These are phyloP conservation scores for Picochlorum sp. DNA, from an alignment of 139 green algal species.

Conservation along the genomic window DNA sequence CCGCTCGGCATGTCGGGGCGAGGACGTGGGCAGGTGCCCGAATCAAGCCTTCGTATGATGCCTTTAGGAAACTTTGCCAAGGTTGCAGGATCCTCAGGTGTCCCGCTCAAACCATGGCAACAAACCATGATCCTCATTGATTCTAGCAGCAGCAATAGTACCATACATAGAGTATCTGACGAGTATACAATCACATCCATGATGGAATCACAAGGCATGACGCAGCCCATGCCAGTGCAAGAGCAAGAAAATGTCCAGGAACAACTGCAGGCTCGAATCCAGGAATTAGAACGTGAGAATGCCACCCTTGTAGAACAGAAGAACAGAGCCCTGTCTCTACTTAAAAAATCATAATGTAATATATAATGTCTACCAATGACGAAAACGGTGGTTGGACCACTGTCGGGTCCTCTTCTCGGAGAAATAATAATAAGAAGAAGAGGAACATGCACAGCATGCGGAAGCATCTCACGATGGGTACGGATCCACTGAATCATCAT, in stretches of 20 bases:
- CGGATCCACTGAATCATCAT: too few relatives aligned
- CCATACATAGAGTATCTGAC: too few relatives aligned
- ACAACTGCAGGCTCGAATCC: not conserved
- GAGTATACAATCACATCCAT: not conserved
- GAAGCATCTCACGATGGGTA: slow-evolving; percentile 4
- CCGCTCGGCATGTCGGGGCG: slow-evolving; percentile 31
- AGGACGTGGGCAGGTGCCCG: slow-evolving; percentile 27
- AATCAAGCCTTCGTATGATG: slow-evolving; percentile 30
- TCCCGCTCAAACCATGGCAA: not conserved
- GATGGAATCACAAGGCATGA: not conserved
- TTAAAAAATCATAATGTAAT: slow-evolving; percentile 7
- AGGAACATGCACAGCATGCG: slow-evolving; percentile 2
- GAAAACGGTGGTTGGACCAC: slow-evolving; percentile 35
- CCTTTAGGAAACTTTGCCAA: slow-evolving; percentile 58
- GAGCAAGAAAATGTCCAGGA: not conserved
- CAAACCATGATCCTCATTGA: too few relatives aligned
- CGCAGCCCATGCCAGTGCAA: not conserved
- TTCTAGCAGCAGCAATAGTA: too few relatives aligned
- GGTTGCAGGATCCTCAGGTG: slow-evolving; percentile 30
- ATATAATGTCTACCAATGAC: slow-evolving; percentile 23
- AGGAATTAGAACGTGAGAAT: slow-evolving; percentile 28
- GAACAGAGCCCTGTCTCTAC: slow-evolving; percentile 12
- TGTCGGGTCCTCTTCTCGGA: too few relatives aligned
- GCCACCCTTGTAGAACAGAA: slow-evolving; percentile 33
- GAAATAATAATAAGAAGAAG: too few relatives aligned